Conservation (phyloP, 2,329 filamentous ascomycete genomes). For the Cladosporium austrohemisphaericum region DNA sequence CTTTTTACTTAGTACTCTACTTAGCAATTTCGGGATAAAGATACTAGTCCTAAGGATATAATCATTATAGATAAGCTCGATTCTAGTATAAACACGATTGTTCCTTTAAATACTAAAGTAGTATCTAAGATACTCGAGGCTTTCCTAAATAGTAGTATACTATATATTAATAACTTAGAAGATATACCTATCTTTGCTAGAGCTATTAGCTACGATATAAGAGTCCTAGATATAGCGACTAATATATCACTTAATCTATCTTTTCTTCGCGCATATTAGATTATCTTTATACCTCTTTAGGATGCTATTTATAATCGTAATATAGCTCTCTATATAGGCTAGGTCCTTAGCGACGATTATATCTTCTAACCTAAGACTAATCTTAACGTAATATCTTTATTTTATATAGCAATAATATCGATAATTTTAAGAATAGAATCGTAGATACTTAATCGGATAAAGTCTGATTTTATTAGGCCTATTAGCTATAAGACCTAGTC, state of each 20-base stretch:
- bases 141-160: neutral
- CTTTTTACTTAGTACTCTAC: neutral
- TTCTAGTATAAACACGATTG: neutral
- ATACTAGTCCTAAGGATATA: neutral
- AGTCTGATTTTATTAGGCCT: conserved; percentile 37
- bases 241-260: neutral
- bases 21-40: neutral
- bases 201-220: neutral
- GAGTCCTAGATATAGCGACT: neutral
- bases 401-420: conserved; percentile 53
- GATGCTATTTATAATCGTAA: conserved; percentile 2
- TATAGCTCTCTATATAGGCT: neutral
- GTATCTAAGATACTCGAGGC: neutral
- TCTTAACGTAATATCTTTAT: conserved; percentile 35
- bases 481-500: conserved; percentile 36
- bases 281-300: conserved; percentile 12
- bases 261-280: conserved; percentile 5
- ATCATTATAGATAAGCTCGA: neutral
- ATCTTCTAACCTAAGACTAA: neutral
- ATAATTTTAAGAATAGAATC: conserved; percentile 53
- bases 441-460: conserved; percentile 37
- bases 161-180: neutral
- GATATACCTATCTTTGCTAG: neutral
- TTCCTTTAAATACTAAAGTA: neutral
- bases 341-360: neutral